Conservation (phyloP, 176 grass and related monocot species). For the Oryza nivara region DNA sequence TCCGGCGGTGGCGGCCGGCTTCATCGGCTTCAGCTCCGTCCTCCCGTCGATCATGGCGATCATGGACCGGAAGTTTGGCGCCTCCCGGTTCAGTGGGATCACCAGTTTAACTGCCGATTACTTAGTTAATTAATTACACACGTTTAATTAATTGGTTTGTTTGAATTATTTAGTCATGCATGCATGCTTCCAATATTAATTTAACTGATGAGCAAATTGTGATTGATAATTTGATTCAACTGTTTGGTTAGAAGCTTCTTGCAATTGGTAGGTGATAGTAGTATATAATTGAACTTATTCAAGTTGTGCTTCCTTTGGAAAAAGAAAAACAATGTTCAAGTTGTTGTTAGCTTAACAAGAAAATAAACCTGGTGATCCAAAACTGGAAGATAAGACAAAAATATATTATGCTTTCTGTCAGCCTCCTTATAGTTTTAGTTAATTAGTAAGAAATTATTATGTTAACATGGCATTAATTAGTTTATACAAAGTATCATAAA, state of each 20-base stretch:
- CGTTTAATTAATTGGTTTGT: neutral
- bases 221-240: neutral
- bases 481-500: neutral
- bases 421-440: no score
- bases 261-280: no score
- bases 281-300: neutral
- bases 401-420: neutral
- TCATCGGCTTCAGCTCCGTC: conserved; percentile 50
- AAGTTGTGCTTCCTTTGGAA: neutral
- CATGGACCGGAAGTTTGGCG: conserved; percentile 57
- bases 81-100: conserved; percentile 44
- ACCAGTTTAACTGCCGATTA: conserved; percentile 49
- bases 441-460: no score
- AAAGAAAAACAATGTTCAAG: no score
- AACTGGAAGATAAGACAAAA: no score
- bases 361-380: neutral
- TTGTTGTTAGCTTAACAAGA: neutral
- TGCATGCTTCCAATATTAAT: neutral
- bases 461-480: neutral
- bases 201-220: neutral
- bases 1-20: conserved; percentile 19
- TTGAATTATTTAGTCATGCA: neutral
- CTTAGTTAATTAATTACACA: neutral
- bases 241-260: neutral
- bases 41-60: conserved; percentile 55